Evolutionary conservation across 768 basidiomycete species (phyloP).

Genomic region (Lentinula sp.): DNA sequence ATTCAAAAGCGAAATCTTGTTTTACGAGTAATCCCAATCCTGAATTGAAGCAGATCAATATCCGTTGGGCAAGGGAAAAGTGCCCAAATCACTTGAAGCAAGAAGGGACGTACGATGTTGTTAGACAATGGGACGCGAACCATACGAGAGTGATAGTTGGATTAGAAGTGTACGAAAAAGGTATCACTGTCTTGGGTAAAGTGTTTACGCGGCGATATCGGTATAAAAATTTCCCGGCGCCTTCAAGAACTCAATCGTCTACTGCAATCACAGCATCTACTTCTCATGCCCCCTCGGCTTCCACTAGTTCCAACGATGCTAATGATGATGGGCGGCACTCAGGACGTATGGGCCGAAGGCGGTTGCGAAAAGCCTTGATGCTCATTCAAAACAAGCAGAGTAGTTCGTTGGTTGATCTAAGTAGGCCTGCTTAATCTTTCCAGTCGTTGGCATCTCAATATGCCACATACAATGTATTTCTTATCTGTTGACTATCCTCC

Average conservation of each 20-base stretch:
- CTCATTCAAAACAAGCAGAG: background rate
- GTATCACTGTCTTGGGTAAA: conserved; percentile 33
- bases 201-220: conserved; percentile 31
- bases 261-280: background rate
- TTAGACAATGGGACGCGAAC: conserved; percentile 15
- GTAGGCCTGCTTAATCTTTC: background rate
- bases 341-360: background rate
- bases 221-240: conserved; percentile 5
- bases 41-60: conserved; percentile 31
- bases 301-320: background rate
- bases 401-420: background rate
- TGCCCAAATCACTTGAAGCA: conserved; percentile 43
- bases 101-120: conserved; percentile 18
- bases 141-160: background rate
- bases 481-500: background rate
- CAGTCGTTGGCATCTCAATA: background rate
- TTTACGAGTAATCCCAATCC: background rate
- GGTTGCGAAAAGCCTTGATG: background rate
- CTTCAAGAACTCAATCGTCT: background rate
- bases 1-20: conserved; percentile 12
- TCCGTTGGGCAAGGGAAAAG: conserved; percentile 42
- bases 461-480: background rate
- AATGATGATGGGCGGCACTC: background rate
- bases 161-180: conserved; percentile 25
- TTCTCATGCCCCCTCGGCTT: background rate